Conservation (phyloP, 257 asterid genomes). For the Solanum sitiens region DNA sequence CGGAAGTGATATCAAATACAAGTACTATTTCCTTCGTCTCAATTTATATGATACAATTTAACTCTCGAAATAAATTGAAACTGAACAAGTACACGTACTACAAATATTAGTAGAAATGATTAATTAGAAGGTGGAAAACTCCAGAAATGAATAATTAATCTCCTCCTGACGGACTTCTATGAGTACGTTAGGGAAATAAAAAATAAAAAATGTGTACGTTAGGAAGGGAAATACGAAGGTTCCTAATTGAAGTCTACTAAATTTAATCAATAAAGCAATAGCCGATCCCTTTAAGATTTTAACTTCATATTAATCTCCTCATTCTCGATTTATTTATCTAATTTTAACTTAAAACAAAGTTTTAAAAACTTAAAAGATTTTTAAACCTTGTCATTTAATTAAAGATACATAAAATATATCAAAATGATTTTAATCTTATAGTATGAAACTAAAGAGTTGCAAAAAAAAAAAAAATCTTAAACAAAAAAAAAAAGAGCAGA, state of each 20-base stretch:
- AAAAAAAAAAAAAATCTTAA: too few relatives aligned
- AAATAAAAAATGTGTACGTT: background rate
- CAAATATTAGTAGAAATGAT: background rate
- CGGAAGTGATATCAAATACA: background rate
- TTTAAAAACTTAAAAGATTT: too few relatives aligned
- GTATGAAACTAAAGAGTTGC: too few relatives aligned
- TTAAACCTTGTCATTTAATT: too few relatives aligned
- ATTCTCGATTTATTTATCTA: too few relatives aligned
- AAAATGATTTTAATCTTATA: too few relatives aligned
- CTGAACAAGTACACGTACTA: background rate
- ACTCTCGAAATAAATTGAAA: background rate
- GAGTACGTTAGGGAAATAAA: background rate
- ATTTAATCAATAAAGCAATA: background rate
- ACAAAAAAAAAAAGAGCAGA: too few relatives aligned
- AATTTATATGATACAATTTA: background rate
- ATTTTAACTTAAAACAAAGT: too few relatives aligned
- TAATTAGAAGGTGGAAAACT: background rate
- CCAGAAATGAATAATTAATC: background rate
- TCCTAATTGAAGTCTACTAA: background rate
- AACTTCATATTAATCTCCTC: background rate
- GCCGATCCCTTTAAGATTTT: background rate
- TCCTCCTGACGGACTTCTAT: background rate
- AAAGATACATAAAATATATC: too few relatives aligned
- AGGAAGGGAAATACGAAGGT: background rate
- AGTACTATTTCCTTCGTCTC: background rate